A percentile compares a stretch with the other conserved stretches of the same genome.
phyloP scores from a whole-genome alignment of 2,329 filamentous ascomycete genomes.

The Stachybotrys chlorohalonatus region DNA sequence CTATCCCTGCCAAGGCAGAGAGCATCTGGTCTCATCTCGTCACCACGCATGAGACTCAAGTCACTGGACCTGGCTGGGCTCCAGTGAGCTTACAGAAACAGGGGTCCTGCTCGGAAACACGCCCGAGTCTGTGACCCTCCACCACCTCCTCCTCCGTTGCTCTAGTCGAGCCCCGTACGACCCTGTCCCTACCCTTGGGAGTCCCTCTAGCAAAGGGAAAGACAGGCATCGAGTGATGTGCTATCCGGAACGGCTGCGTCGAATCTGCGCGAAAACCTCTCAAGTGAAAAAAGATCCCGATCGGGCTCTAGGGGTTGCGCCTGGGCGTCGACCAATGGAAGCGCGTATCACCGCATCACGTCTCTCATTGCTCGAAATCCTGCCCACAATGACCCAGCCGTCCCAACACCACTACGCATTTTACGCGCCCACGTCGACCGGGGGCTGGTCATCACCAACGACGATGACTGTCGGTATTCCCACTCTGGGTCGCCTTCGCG shows the following conservation, averaged over 20 bases:
- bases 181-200: neutral
- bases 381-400: slow-evolving; percentile 15
- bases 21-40: slow-evolving; percentile 14
- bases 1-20: slow-evolving; percentile 4
- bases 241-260: neutral
- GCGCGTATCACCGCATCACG: slow-evolving; percentile 21
- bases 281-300: neutral
- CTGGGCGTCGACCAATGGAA: slow-evolving; percentile 28
- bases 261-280: neutral
- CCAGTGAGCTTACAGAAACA: slow-evolving; percentile 25
- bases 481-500: neutral
- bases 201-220: neutral
- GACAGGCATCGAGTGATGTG: neutral
- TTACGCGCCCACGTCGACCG: slow-evolving; percentile 42
- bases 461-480: slow-evolving; percentile 2
- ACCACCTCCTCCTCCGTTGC: neutral
- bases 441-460: slow-evolving; percentile 19
- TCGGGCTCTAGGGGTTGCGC: neutral
- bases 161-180: neutral
- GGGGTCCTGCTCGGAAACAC: neutral
- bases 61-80: slow-evolving; percentile 34
- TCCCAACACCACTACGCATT: slow-evolving; percentile 31
- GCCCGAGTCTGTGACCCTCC: neutral
- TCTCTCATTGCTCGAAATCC: slow-evolving; percentile 38
- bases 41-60: slow-evolving; percentile 33